A percentile compares a stretch with the other conserved stretches of the same genome.
Evolutionary conservation across 2,329 filamentous ascomycete genomes (phyloP).

Genomic region (Conoideocrella luteorostrata): DNA sequence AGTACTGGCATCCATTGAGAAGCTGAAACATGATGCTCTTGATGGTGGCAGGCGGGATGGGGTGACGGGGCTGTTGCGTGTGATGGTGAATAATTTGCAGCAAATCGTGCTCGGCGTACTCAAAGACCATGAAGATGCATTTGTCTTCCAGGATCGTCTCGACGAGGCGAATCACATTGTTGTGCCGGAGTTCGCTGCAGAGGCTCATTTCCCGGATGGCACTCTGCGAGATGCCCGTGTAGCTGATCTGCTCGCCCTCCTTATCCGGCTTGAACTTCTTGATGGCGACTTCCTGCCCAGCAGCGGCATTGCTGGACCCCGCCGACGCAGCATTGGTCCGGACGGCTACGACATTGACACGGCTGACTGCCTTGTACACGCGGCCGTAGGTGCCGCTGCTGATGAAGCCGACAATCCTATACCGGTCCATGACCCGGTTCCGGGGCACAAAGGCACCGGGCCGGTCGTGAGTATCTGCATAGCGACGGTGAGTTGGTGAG

Average conservation of each 20-base stretch:
- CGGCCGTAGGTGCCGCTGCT: constrained; percentile 96
- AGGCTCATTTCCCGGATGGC: constrained; percentile 96
- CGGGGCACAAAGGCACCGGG: constrained; percentile 61
- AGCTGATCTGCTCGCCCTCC: constrained; percentile 88
- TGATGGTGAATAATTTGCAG: constrained; percentile 98
- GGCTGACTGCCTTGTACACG: constrained; percentile 88
- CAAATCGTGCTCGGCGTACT: constrained; percentile 95
- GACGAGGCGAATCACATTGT: constrained; percentile 82
- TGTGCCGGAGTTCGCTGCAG: constrained; percentile 83
- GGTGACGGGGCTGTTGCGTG: constrained; percentile 78
- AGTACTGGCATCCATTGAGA: constrained; percentile 87
- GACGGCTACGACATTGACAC: constrained; percentile 22
- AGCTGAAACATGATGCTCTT: constrained; percentile 95
- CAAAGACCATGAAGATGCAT: constrained; percentile 99
- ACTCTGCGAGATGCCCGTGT: constrained; percentile 96
- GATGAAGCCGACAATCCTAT: constrained; percentile 96
- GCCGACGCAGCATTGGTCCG: constrained; percentile 3
- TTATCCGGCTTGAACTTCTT: constrained; percentile 99
- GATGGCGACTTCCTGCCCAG: constrained; percentile 79
- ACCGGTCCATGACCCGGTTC: constrained; percentile 83
- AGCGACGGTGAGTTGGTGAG: constrained; percentile 27
- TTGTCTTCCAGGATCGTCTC: constrained; percentile 98
- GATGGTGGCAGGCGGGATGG: constrained; percentile 81
- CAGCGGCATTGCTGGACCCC: constrained; percentile 38
- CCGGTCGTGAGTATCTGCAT: constrained; percentile 47